A percentile compares a stretch with the other conserved stretches of the same genome.
phyloP scores from a whole-genome alignment of 371 early-diverging fungal genomes.

The Syncephalastrum monosporum region DNA sequence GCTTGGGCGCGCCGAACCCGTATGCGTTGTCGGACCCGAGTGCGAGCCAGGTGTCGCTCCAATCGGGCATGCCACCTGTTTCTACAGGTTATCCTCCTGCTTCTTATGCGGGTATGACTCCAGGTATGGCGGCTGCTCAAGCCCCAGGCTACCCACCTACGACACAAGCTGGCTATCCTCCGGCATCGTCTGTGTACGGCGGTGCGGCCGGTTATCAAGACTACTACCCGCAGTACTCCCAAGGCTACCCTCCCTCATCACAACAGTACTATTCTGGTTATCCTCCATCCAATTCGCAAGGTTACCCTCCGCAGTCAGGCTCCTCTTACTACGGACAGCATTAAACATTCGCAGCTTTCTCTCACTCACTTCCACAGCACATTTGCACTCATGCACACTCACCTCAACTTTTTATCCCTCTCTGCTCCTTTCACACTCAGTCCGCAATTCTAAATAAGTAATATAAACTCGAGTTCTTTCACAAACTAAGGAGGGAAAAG shows the following conservation, averaged over 20 bases:
- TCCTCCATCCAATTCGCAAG: conserved; percentile 24
- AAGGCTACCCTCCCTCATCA: conserved; percentile 22
- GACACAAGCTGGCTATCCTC: conserved; percentile 12
- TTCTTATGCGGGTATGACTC: conserved; percentile 3
- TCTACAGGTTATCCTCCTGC: conserved; percentile 9
- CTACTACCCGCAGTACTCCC: conserved; percentile 23
- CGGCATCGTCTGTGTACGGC: conserved; percentile 8
- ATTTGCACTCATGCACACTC: background rate
- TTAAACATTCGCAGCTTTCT: conserved; percentile 2
- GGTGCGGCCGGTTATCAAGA: conserved; percentile 14
- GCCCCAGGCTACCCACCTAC: conserved; percentile 1
- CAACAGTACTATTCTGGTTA: conserved; percentile 22
- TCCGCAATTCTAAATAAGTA: too few relatives aligned
- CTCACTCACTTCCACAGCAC: background rate
- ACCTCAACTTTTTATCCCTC: background rate
- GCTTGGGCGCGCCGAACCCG: conserved; percentile 20
- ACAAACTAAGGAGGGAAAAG: conserved; percentile 18
- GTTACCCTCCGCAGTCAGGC: conserved; percentile 22
- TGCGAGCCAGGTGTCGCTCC: conserved; percentile 16
- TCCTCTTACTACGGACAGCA: conserved; percentile 25
- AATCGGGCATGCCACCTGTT: conserved; percentile 5
- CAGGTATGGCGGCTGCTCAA: conserved; percentile 5
- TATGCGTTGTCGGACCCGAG: conserved; percentile 12
- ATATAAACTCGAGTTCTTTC: too few relatives aligned
- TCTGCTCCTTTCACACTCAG: background rate